These are phyloP conservation scores for Epichloe bromicola DNA, from an alignment of 2,329 filamentous ascomycete species.

Conservation along the genomic window DNA sequence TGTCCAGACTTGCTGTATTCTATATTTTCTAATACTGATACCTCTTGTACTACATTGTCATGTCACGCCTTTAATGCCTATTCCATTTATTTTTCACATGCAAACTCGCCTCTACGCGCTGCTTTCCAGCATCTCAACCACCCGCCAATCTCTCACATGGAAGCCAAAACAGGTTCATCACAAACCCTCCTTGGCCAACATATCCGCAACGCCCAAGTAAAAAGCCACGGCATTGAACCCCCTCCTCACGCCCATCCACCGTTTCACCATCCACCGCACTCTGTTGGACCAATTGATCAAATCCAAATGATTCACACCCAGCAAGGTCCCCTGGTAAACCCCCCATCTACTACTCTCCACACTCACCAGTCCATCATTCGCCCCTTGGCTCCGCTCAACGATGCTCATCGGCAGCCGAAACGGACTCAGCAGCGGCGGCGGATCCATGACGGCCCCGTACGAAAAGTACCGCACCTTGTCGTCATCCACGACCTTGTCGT, in stretches of 20 bases:
- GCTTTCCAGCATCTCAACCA: too few relatives aligned
- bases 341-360: constrained; percentile 48
- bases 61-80: not conserved
- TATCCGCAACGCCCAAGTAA: constrained; percentile 53
- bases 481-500: constrained; percentile 36
- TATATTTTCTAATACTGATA: constrained; percentile 13
- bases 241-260: constrained; percentile 37
- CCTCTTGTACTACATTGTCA: constrained; percentile 3
- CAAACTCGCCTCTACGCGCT: too few relatives aligned
- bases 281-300: constrained; percentile 57
- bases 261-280: constrained; percentile 39
- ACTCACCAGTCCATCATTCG: constrained; percentile 57
- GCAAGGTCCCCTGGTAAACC: constrained; percentile 48
- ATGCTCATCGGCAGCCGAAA: constrained; percentile 41
- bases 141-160: too few relatives aligned
- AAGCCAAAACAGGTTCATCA: constrained; percentile 12
- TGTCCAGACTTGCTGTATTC: constrained; percentile 13
- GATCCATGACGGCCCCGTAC: constrained; percentile 40
- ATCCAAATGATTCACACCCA: constrained; percentile 50
- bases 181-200: constrained; percentile 55
- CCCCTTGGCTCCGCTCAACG: constrained; percentile 38
- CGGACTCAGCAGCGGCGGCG: constrained; percentile 48
- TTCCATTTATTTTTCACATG: not conserved
- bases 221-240: constrained; percentile 57
- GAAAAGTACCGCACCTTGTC: constrained; percentile 45